Evolutionary conservation across 2,329 filamentous ascomycete species (phyloP).

Genomic region (Blumeria hordei): DNA sequence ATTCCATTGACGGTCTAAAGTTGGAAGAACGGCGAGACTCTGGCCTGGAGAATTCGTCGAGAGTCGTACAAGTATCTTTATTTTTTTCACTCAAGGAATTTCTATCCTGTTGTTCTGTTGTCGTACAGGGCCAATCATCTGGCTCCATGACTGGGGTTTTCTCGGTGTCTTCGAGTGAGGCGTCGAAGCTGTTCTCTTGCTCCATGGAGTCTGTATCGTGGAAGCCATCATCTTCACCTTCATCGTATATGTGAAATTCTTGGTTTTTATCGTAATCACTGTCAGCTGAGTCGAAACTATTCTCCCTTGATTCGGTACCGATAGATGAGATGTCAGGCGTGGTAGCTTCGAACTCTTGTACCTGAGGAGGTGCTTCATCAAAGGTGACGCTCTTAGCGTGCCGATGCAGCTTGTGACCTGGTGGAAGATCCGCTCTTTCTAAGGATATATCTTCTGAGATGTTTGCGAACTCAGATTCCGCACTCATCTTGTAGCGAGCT

Average conservation of each 20-base stretch:
- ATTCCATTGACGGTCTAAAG: slow-evolving; percentile 18
- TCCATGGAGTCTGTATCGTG: slow-evolving; percentile 29
- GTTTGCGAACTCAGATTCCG: slow-evolving; percentile 42
- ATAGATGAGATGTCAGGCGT: slow-evolving; percentile 89
- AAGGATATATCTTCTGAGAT: slow-evolving; percentile 43
- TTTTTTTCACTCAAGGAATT: not conserved
- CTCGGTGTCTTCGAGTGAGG: slow-evolving; percentile 79
- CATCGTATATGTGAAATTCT: slow-evolving; percentile 16
- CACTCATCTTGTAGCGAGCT: slow-evolving; percentile 30
- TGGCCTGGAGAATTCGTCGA: slow-evolving; percentile 38
- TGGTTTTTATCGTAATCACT: slow-evolving; percentile 22
- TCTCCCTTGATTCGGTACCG: slow-evolving; percentile 71
- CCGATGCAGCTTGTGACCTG: slow-evolving; percentile 46
- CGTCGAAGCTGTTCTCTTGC: slow-evolving; percentile 73
- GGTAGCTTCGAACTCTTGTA: slow-evolving; percentile 96
- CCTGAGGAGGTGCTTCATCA: slow-evolving; percentile 71
- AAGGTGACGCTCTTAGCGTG: slow-evolving; percentile 96
- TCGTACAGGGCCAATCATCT: slow-evolving; percentile 47
- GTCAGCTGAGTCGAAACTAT: slow-evolving; percentile 72
- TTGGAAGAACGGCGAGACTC: slow-evolving; percentile 10
- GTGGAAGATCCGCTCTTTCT: slow-evolving; percentile 33
- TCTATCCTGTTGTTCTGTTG: slow-evolving; percentile 6
- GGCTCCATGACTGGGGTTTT: slow-evolving; percentile 96
- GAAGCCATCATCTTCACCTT: slow-evolving; percentile 27
- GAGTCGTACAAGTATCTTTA: slow-evolving; percentile 12